These are phyloP conservation scores for Colletotrichum coccodes DNA, from an alignment of 2,329 filamentous ascomycete genomes.

Conservation along the genomic window DNA sequence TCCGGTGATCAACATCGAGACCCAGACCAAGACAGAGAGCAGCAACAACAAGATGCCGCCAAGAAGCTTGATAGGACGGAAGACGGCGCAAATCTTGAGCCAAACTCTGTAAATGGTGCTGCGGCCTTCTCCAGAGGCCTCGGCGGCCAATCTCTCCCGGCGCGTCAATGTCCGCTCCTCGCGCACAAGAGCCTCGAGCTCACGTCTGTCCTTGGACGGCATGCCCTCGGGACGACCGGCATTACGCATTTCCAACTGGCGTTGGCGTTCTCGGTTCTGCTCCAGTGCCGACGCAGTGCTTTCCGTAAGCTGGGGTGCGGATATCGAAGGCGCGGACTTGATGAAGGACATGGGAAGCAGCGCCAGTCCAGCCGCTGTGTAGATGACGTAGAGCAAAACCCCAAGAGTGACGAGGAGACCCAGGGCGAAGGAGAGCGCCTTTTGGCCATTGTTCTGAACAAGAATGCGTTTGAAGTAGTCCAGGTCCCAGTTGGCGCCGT, in stretches of 20 bases:
- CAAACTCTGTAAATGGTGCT: slow-evolving; percentile 79
- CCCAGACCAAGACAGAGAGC: slow-evolving; percentile 80
- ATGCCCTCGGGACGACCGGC: slow-evolving; percentile 79
- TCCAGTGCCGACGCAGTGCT: slow-evolving; percentile 84
- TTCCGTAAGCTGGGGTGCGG: slow-evolving; percentile 80
- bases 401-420: slow-evolving; percentile 91
- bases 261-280: slow-evolving; percentile 89
- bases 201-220: slow-evolving; percentile 85
- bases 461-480: slow-evolving; percentile 92
- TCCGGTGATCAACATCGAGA: slow-evolving; percentile 93
- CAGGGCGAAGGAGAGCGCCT: slow-evolving; percentile 88
- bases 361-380: slow-evolving; percentile 89
- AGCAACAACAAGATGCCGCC: slow-evolving; percentile 83
- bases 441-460: slow-evolving; percentile 88
- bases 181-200: slow-evolving; percentile 85
- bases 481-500: slow-evolving; percentile 77
- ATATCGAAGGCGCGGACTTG: slow-evolving; percentile 89
- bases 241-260: slow-evolving; percentile 88
- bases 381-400: slow-evolving; percentile 85
- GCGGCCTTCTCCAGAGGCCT: slow-evolving; percentile 81
- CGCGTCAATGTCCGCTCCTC: slow-evolving; percentile 94
- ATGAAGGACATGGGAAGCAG: slow-evolving; percentile 91
- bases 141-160: slow-evolving; percentile 86
- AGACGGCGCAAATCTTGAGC: slow-evolving; percentile 82
- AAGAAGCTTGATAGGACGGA: slow-evolving; percentile 89